phyloP scores from a whole-genome alignment of 495 filamentous ascomycete genomes.

The Sordaria brevicollis region DNA sequence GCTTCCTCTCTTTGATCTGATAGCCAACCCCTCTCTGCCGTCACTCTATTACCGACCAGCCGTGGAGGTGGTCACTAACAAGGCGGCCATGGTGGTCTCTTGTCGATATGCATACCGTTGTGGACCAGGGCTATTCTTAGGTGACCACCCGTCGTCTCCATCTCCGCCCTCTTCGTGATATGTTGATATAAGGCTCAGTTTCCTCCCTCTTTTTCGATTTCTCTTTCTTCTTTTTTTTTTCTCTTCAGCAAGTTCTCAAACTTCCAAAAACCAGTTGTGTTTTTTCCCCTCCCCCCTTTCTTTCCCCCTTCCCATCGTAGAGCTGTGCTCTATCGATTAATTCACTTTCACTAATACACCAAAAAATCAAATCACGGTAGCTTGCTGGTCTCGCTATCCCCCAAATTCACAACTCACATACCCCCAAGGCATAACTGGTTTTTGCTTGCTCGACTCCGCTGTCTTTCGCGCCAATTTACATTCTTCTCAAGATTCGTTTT shows the following conservation, averaged over 20 bases:
- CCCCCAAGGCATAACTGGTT: slow-evolving; percentile 36
- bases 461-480: slow-evolving; percentile 11
- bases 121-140: slow-evolving; percentile 4
- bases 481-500: slow-evolving; percentile 18
- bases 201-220: slow-evolving; percentile 21
- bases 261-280: slow-evolving; percentile 50
- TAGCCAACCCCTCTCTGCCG: background rate
- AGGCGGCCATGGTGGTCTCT: background rate
- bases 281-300: slow-evolving; percentile 41
- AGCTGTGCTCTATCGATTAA: slow-evolving; percentile 43
- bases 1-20: background rate
- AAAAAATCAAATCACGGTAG: slow-evolving; percentile 28
- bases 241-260: slow-evolving; percentile 71
- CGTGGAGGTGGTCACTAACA: background rate
- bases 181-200: slow-evolving; percentile 38
- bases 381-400: slow-evolving; percentile 38
- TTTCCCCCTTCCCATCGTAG: slow-evolving; percentile 37
- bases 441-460: slow-evolving; percentile 50
- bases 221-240: slow-evolving; percentile 37
- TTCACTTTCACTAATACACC: slow-evolving; percentile 19
- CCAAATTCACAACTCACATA: slow-evolving; percentile 23
- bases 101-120: background rate
- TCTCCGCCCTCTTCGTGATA: slow-evolving; percentile 12
- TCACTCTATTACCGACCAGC: background rate
- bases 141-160: slow-evolving; percentile 15